Evolutionary conservation across 495 filamentous ascomycete genomes (phyloP).

Genomic region (Hyaloscypha bicolor): DNA sequence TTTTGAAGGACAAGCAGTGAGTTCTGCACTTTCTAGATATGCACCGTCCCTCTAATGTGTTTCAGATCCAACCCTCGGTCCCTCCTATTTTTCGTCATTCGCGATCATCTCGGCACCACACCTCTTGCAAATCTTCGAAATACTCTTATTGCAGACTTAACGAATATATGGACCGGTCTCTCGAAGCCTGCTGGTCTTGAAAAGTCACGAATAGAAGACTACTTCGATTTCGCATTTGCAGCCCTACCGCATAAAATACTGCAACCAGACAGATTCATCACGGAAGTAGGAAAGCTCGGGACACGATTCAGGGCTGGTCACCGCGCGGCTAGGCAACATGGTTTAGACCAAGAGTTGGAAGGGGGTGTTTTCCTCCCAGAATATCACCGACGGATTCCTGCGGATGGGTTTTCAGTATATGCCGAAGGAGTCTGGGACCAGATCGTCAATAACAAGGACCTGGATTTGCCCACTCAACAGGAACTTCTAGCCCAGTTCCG

Average conservation of each 20-base stretch:
- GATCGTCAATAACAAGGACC: conserved; percentile 97
- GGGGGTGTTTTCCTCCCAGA: conserved; percentile 87
- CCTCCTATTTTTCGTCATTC: conserved; percentile 97
- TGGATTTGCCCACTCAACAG: conserved; percentile 96
- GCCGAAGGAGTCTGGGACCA: conserved; percentile 96
- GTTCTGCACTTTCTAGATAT: conserved; percentile 31
- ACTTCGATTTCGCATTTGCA: conserved; percentile 97
- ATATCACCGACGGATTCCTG: conserved; percentile 94
- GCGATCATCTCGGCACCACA: conserved; percentile 90
- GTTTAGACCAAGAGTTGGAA: conserved; percentile 67
- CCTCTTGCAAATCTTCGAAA: conserved; percentile 85
- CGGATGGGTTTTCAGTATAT: conserved; percentile 91
- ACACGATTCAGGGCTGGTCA: conserved; percentile 81
- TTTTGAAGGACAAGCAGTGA: conserved; percentile 90
- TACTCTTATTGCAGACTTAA: conserved; percentile 87
- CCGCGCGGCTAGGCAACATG: conserved; percentile 54
- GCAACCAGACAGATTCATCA: conserved; percentile 88
- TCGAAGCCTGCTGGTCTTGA: conserved; percentile 90
- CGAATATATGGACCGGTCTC: conserved; percentile 87
- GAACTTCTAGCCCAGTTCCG: conserved; percentile 96
- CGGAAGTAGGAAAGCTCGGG: conserved; percentile 77
- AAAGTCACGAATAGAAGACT: conserved; percentile 86
- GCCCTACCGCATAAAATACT: conserved; percentile 95
- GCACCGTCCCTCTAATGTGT: conserved; percentile 26
- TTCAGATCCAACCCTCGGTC: conserved; percentile 83